Evolutionary conservation across 2,329 filamentous ascomycete species (phyloP), one percentile per base, ranked within the genome.

Genomic region (Pseudogymnoascus sp.): DNA sequence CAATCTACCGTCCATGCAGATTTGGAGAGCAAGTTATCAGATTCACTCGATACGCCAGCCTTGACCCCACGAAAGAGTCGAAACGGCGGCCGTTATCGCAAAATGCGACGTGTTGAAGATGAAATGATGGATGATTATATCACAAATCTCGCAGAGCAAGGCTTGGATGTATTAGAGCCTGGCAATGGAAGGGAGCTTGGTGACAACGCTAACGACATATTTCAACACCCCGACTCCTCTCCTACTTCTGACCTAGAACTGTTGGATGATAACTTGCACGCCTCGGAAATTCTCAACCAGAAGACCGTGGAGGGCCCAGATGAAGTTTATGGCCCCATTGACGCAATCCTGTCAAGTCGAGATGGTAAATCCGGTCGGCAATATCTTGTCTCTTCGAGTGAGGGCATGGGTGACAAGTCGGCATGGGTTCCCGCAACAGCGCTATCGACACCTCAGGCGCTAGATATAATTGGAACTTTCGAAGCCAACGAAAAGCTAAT

Each of bases 371-470:
- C 68, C 44, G 79, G 79, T 29, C 47, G 75, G 2, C 79, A 82
- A 63, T 83, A 82, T 66, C 75, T 83, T 31, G 75, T 82, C n/a
- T 75, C 78, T 33, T 79, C 77, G 66, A 69, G 76, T 63, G 74
- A 75, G 35, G 72, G 75, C 9, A 71, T 71, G 9, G 65, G 71
- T 1, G 78, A 80, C 64, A 77, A 81, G 63, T 78, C 79, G 31
- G 75, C 74, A 61, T 83, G 80, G 81, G 71, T 81, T 33, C 74
- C 75, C 5, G 64, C 68, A 3, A 64, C 68, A 35, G 70, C 67
- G 31, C 63, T 78, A 37, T 73, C 71, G 13, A 65, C 67, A 33
- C 65, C 67, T 9, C 68, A 69, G 10, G 69, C 71, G 24, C 44
- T 68, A 11, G 64, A 67, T 10, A 66, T 70, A 33, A 71, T 76